Evolutionary conservation across 176 grass and related monocot genomes (phyloP).

Genomic region (Bothriochloa decipiens): DNA sequence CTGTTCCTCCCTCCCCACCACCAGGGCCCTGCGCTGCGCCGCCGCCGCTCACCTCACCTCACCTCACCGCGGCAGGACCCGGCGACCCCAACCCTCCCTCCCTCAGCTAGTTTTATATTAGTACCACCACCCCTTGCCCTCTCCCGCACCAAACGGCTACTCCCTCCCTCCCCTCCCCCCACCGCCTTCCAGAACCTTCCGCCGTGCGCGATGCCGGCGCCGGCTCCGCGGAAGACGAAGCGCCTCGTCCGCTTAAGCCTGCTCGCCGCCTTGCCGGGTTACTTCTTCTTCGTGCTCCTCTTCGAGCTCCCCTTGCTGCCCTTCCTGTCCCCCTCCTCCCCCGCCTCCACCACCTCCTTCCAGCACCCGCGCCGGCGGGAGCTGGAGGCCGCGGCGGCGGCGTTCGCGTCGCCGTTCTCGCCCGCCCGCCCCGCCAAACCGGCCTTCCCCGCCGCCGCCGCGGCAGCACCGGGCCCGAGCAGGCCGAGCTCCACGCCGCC

Average conservation of each 20-base stretch:
- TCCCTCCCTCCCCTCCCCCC: neutral
- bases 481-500: neutral
- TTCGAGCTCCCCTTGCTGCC: slow-evolving; percentile 47
- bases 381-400: slow-evolving; percentile 37
- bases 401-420: neutral
- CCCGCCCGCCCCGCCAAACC: slow-evolving; percentile 34
- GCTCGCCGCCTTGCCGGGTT: neutral
- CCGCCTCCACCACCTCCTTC: neutral
- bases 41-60: slow-evolving; percentile 20
- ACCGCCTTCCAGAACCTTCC: slow-evolving; percentile 26
- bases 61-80: neutral
- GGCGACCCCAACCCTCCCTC: neutral
- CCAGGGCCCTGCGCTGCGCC: neutral
- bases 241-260: slow-evolving; percentile 32
- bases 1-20: slow-evolving; percentile 15
- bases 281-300: slow-evolving; percentile 50
- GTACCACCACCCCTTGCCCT: neutral
- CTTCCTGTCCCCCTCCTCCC: neutral
- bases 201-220: neutral
- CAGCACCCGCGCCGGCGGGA: slow-evolving; percentile 53
- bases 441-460: slow-evolving; percentile 30
- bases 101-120: slow-evolving; percentile 35
- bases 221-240: slow-evolving; percentile 31
- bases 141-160: slow-evolving; percentile 47
- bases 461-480: neutral